Conservation (phyloP, 257 asterid species). For the Ligustrum vulgare region DNA sequence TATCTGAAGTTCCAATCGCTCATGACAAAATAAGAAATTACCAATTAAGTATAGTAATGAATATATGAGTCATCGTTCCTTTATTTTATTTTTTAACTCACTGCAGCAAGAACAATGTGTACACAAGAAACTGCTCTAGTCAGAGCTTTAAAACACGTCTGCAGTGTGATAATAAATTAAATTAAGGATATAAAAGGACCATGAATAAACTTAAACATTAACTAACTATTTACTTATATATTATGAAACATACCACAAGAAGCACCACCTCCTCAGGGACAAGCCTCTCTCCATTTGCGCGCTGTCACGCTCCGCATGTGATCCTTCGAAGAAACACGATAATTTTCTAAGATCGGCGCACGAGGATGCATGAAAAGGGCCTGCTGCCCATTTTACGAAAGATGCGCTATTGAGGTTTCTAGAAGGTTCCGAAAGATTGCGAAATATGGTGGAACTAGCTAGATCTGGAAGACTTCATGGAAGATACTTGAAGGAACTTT, state of each 20-base stretch:
- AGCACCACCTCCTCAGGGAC: slow-evolving; percentile 66
- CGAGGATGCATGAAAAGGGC: too few species aligned
- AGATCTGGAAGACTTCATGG: too few species aligned
- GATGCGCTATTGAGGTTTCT: too few species aligned
- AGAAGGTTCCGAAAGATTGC: too few species aligned
- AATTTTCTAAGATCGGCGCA: too few species aligned
- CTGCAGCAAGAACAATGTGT: slow-evolving; percentile 56
- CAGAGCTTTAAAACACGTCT: slow-evolving; percentile 89
- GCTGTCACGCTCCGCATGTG: too few species aligned
- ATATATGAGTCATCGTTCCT: neutral
- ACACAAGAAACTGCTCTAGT: slow-evolving; percentile 74
- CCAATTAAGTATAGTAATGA: neutral
- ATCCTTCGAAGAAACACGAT: too few species aligned
- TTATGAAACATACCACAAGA: slow-evolving; percentile 66
- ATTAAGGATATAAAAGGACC: neutral
- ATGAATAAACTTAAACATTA: slow-evolving; percentile 15
- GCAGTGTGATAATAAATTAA: slow-evolving; percentile 16
- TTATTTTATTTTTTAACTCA: slow-evolving; percentile 42
- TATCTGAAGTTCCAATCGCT: slow-evolving; percentile 48
- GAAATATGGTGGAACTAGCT: too few species aligned
- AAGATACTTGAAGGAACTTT: too few species aligned
- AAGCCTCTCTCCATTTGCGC: too few species aligned
- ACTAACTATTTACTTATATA: neutral
- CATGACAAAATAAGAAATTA: neutral
- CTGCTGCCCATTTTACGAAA: too few species aligned